Conservation (phyloP, 2,329 filamentous ascomycete genomes). For the Periconia sp. region DNA sequence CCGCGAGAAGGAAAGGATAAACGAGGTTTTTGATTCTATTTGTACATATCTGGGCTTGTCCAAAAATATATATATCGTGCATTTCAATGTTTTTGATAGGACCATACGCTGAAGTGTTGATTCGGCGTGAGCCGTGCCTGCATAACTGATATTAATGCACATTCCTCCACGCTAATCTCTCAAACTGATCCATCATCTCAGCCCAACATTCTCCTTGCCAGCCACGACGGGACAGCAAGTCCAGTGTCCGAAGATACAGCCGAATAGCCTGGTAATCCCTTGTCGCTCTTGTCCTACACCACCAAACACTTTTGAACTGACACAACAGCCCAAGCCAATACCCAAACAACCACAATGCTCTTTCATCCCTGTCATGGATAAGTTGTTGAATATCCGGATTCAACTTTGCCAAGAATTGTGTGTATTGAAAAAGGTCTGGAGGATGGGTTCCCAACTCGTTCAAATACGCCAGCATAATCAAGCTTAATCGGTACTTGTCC, state of each 20-base stretch:
- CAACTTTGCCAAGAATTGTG: no score
- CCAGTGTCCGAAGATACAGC: no score
- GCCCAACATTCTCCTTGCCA: no score
- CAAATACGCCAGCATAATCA: neutral
- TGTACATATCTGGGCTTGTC: no score
- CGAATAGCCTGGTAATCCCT: neutral
- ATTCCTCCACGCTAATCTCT: neutral
- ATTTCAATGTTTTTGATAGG: no score
- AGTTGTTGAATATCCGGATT: neutral
- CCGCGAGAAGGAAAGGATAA: neutral
- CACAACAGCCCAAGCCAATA: conserved; percentile 9
- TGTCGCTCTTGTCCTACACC: conserved; percentile 1
- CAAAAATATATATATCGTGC: no score
- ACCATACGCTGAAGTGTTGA: no score
- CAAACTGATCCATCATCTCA: neutral
- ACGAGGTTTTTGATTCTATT: neutral
- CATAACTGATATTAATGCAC: no score
- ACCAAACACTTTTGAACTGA: conserved; percentile 2
- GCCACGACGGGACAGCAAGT: no score
- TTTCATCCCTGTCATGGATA: conserved; percentile 2
- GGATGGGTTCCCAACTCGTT: neutral
- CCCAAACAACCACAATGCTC: conserved; percentile 7
- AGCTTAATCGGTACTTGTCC: neutral
- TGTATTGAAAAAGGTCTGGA: no score
- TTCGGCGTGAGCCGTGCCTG: no score